Conservation (phyloP, 495 filamentous ascomycete species). For the Penicillium simplicissimum region DNA sequence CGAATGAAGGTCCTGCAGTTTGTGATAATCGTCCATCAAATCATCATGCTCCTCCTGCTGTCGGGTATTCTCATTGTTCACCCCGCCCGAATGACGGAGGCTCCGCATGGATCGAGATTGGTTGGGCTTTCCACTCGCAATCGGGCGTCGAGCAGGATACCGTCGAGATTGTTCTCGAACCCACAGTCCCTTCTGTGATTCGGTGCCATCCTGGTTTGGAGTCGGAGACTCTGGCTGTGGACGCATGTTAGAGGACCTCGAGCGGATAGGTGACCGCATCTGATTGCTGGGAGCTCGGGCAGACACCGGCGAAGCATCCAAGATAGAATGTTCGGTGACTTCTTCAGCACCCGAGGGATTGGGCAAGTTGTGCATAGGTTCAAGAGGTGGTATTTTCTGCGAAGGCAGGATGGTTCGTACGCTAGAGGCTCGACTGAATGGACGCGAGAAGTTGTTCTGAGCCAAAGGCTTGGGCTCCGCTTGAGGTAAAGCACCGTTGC, state of each 20-base stretch:
- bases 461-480: slow-evolving; percentile 10
- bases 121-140: slow-evolving; percentile 25
- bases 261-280: slow-evolving; percentile 30
- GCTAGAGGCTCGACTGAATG: slow-evolving; percentile 39
- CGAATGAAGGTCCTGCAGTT: slow-evolving; percentile 25
- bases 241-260: slow-evolving; percentile 24
- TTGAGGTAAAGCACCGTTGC: slow-evolving; percentile 9
- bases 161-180: slow-evolving; percentile 38
- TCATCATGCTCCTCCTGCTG: slow-evolving; percentile 28
- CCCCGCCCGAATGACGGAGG: slow-evolving; percentile 23
- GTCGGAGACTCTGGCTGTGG: slow-evolving; percentile 36
- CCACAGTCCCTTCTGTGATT: slow-evolving; percentile 25
- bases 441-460: slow-evolving; percentile 41
- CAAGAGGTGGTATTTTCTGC: slow-evolving; percentile 13
- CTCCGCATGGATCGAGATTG: slow-evolving; percentile 36
- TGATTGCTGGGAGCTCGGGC: neutral
- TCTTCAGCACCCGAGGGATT: neutral
- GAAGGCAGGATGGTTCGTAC: slow-evolving; percentile 29
- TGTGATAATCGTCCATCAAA: slow-evolving; percentile 23
- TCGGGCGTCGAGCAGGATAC: slow-evolving; percentile 36
- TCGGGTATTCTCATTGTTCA: slow-evolving; percentile 37
- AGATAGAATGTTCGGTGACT: neutral
- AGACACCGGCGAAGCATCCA: slow-evolving; percentile 4
- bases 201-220: slow-evolving; percentile 23
- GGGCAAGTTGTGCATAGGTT: neutral